Evolutionary conservation across 2,329 filamentous ascomycete genomes (phyloP), one percentile per base, ranked within the genome.

Genomic region (Phaeosphaeriaceae sp.): DNA sequence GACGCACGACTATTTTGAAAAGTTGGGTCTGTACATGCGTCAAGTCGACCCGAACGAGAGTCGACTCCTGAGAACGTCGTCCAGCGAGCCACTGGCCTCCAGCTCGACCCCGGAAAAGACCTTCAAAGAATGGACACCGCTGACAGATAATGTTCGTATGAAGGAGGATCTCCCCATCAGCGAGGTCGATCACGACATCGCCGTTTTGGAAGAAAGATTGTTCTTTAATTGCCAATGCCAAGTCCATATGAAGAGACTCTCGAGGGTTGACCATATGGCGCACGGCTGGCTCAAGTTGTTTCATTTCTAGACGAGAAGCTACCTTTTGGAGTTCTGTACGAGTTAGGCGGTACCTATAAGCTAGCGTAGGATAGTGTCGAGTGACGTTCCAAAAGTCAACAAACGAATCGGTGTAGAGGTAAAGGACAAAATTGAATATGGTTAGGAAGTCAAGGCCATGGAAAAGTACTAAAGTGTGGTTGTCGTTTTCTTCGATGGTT

Each of bases 111-210:
- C 90, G 81, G 72, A 97, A 97, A 35, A 99, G 80, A 1, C 89
- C 89, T 55, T 93, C 81, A 58, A 99, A 99, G 79, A 97, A 99
- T 0, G 91, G 92, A 62, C 92, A 97, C 58, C 94, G 82, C 63
- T 87, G 86, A 58, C 91, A 92, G 29, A 97, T 72, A 3, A 97
- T 73, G 4, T 86, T 80, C 56, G 90, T 93, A 64, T 99, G 94
- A 1, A 88, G 87, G 12, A 79, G 77, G 28, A 92, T 76, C 45
- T 81, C 77, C 21, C 87, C 87, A n/a, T 84, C 88, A 50, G 89
- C 85, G 9, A 97, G 80, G 59, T 96, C 87, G 15, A 97, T 77
- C 5, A 93, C 70, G 6, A 91, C 82, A 71, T 99, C 92, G 2
- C 86, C 88, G 64, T 90, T 88, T 6, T 88, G 84, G 56, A 94